Evolutionary conservation across 2,329 filamentous ascomycete genomes (phyloP).

Genomic region (Claviceps quebecensis): DNA sequence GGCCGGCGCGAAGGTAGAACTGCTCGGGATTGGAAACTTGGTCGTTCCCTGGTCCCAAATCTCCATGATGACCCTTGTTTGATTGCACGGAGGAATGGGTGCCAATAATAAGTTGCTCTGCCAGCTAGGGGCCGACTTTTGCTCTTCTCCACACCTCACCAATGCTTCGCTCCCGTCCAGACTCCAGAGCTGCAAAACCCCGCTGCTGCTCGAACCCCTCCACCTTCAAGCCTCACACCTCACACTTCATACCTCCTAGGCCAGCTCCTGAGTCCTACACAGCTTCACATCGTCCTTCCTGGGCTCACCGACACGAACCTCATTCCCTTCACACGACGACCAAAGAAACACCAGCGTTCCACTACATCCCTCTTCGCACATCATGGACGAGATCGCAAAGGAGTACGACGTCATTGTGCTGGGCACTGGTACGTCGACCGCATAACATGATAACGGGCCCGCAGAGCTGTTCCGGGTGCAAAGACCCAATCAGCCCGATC

Average conservation of each 20-base stretch:
- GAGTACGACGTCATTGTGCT: constrained; percentile 99
- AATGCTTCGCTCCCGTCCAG: constrained; percentile 7
- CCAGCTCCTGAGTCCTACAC: constrained; percentile 2
- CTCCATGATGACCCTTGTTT: constrained; percentile 1
- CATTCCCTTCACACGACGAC: background rate
- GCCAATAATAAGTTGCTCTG: background rate
- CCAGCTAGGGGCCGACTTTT: background rate
- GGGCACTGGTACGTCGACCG: constrained; percentile 64
- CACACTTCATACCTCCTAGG: background rate
- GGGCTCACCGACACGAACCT: background rate
- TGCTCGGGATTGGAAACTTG: background rate
- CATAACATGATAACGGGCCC: background rate
- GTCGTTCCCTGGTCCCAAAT: background rate
- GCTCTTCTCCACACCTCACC: constrained; percentile 15
- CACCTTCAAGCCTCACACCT: constrained; percentile 1
- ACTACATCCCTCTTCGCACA: constrained; percentile 12
- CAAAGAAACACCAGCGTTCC: background rate
- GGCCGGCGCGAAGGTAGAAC: background rate
- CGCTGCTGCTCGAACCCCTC: constrained; percentile 15
- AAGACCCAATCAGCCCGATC: background rate
- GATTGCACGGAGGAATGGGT: background rate
- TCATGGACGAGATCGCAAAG: constrained; percentile 94
- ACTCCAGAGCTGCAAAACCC: constrained; percentile 10
- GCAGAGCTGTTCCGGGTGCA: background rate
- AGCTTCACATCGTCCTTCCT: background rate